phyloP scores from a whole-genome alignment of 345 rosid species.

The Aethionema arabicum region DNA sequence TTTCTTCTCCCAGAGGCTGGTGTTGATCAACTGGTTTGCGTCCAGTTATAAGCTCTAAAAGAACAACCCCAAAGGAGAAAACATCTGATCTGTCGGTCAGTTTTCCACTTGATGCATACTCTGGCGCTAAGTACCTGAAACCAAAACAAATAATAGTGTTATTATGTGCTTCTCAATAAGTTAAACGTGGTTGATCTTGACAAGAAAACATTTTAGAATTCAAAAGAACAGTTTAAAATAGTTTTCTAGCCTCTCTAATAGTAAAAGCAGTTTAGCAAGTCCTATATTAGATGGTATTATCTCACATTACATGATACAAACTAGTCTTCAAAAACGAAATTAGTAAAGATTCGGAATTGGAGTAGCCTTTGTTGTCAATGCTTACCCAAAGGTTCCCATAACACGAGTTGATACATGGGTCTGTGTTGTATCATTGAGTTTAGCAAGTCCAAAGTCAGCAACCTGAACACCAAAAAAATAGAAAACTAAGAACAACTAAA shows the following conservation, averaged over 20 bases:
- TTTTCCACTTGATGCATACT: constrained; percentile 95
- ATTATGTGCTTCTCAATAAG: neutral
- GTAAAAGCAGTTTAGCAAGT: neutral
- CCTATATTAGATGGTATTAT: neutral
- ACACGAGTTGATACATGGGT: constrained; percentile 99
- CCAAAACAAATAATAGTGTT: constrained; percentile 4
- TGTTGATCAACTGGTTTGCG: constrained; percentile 83
- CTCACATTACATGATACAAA: neutral
- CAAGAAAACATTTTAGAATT: neutral
- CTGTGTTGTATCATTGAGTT: constrained; percentile 68
- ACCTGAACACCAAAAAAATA: constrained; percentile 47
- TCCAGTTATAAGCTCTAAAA: constrained; percentile 91
- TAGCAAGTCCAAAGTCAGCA: constrained; percentile 98
- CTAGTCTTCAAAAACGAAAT: neutral
- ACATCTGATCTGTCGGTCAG: constrained; percentile 94
- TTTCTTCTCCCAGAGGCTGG: constrained; percentile 92
- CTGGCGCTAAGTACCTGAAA: constrained; percentile 92
- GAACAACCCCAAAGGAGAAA: constrained; percentile 93
- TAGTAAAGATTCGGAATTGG: constrained; percentile 7
- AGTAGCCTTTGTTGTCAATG: constrained; percentile 21
- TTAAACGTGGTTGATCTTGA: neutral
- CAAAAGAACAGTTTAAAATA: neutral
- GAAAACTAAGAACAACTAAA: constrained; percentile 2
- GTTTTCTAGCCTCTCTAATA: constrained; percentile 1
- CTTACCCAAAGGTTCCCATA: constrained; percentile 99